These are phyloP conservation scores for Corrigiola litoralis DNA, from an alignment of 179 eudicot genomes.

Conservation along the genomic window DNA sequence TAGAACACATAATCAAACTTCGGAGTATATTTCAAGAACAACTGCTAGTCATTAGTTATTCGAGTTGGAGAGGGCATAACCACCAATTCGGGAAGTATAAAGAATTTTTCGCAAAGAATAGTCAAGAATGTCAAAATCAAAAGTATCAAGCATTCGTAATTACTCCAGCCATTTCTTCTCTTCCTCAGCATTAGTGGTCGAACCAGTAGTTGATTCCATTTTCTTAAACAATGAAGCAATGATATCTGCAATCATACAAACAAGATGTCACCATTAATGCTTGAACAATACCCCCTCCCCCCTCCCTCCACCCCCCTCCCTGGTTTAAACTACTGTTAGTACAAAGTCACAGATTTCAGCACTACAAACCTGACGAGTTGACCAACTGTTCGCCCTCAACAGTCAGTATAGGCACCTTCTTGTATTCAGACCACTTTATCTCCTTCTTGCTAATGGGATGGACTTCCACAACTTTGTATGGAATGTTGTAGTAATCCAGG, in stretches of 20 bases:
- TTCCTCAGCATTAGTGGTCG: conserved; percentile 42
- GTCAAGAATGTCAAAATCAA: background rate
- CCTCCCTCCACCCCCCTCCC: no score
- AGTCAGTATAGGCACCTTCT: conserved; percentile 85
- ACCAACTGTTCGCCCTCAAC: conserved; percentile 91
- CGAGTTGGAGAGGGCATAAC: background rate
- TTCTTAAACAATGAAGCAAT: conserved; percentile 48
- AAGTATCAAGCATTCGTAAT: conserved; percentile 2
- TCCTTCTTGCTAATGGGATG: conserved; percentile 96
- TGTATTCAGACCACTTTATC: conserved; percentile 96
- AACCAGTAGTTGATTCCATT: conserved; percentile 38
- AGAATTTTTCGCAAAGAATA: no score
- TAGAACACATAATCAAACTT: background rate
- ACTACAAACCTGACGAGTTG: conserved; percentile 78
- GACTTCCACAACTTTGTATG: conserved; percentile 97
- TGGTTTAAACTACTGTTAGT: background rate
- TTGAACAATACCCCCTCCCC: no score
- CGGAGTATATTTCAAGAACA: no score
- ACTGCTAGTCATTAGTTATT: no score
- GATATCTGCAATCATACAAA: conserved; percentile 49
- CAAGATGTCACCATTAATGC: background rate
- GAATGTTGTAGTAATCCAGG: conserved; percentile 78
- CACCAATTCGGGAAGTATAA: background rate
- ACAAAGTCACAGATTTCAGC: background rate
- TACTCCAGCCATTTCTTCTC: conserved; percentile 90